Conservation (phyloP, 306 rosid genomes). For the Vigna trinervia region DNA sequence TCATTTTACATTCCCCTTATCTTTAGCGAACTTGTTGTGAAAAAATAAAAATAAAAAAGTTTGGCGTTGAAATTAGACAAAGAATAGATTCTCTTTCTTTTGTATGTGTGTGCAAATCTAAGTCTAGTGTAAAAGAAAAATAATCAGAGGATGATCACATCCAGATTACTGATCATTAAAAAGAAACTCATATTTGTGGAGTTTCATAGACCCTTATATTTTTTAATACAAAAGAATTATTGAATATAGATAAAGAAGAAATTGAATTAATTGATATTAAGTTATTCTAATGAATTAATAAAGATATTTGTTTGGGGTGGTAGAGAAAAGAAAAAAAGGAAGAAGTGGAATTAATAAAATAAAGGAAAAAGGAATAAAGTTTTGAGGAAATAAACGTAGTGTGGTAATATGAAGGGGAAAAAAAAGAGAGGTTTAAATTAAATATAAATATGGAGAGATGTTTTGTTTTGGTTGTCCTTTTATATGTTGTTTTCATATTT, state of each 20-base stretch:
- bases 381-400: neutral
- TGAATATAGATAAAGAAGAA: neutral
- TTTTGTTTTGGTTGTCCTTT: conserved; percentile 5
- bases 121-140: neutral
- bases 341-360: neutral
- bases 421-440: neutral
- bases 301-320: too few species aligned
- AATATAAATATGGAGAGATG: neutral
- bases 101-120: neutral
- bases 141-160: neutral
- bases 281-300: too few species aligned
- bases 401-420: neutral
- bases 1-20: neutral
- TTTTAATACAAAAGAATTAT: neutral
- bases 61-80: conserved; percentile 9
- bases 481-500: conserved; percentile 48
- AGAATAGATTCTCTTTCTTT: neutral
- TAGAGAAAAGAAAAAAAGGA: neutral
- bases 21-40: neutral
- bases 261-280: neutral
- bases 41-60: neutral
- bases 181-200: neutral
- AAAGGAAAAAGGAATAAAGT: neutral
- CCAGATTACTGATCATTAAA: neutral
- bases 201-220: neutral